phyloP scores from a whole-genome alignment of 2,329 filamentous ascomycete species.

The Paecilomyces fulvus region DNA sequence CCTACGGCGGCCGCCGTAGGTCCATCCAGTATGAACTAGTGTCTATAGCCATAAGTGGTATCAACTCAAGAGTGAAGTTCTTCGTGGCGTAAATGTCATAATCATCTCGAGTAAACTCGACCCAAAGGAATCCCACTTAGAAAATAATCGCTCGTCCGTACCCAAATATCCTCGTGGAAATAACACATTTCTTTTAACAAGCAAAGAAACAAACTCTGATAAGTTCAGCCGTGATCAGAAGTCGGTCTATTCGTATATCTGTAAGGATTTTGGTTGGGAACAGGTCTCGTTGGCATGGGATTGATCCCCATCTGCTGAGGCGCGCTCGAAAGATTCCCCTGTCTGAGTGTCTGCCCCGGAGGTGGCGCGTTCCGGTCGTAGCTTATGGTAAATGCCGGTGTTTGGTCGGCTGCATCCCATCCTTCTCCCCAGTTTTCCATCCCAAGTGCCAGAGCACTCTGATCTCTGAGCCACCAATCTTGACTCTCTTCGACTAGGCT shows the following conservation, averaged over 20 bases:
- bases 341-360: not conserved
- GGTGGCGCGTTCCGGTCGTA: slow-evolving; percentile 6
- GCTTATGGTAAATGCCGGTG: slow-evolving; percentile 6
- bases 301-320: not conserved
- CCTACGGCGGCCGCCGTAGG: no score
- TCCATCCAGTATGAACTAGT: not conserved
- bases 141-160: not conserved
- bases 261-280: not conserved
- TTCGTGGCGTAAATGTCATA: not conserved
- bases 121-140: not conserved
- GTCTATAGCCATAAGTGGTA: not conserved
- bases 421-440: slow-evolving; percentile 51
- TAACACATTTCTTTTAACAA: not conserved
- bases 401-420: slow-evolving; percentile 17
- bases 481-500: slow-evolving; percentile 55
- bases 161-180: not conserved
- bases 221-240: not conserved
- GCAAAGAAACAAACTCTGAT: not conserved
- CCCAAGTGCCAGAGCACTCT: slow-evolving; percentile 51
- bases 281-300: not conserved
- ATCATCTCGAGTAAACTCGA: not conserved
- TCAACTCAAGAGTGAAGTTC: not conserved
- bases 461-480: slow-evolving; percentile 58
- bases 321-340: not conserved
- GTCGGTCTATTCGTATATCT: not conserved